phyloP scores from a whole-genome alignment of 2,329 filamentous ascomycete genomes.

The Sarocladiaceae sp. region DNA sequence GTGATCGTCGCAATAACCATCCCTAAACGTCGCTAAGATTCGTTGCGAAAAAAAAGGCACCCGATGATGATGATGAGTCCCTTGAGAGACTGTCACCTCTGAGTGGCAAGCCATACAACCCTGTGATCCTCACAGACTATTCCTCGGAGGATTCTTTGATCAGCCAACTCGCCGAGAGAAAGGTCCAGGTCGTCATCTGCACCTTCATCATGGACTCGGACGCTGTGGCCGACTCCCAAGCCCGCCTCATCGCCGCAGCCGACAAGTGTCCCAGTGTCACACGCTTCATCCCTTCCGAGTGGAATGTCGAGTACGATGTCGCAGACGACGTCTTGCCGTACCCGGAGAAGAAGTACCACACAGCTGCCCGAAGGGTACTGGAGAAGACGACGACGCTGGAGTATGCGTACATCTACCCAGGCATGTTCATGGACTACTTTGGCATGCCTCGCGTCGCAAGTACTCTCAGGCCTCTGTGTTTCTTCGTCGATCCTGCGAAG shows the following conservation, averaged over 20 bases:
- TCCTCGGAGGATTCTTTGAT: slow-evolving; percentile 16
- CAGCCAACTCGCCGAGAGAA: slow-evolving; percentile 15
- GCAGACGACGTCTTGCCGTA: slow-evolving; percentile 25
- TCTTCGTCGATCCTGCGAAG: slow-evolving; percentile 22
- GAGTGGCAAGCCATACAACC: slow-evolving; percentile 16
- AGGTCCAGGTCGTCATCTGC: slow-evolving; percentile 25
- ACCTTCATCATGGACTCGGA: slow-evolving; percentile 25
- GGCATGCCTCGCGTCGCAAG: slow-evolving; percentile 21
- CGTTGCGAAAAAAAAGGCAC: slow-evolving; percentile 1
- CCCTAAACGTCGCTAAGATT: neutral
- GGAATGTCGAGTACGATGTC: slow-evolving; percentile 30
- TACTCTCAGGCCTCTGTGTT: slow-evolving; percentile 20
- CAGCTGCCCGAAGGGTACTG: slow-evolving; percentile 20
- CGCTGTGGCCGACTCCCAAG: slow-evolving; percentile 22
- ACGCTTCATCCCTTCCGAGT: slow-evolving; percentile 31
- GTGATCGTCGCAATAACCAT: neutral
- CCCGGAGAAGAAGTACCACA: slow-evolving; percentile 24
- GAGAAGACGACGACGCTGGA: slow-evolving; percentile 24
- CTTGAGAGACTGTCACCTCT: slow-evolving; percentile 15
- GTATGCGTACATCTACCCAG: slow-evolving; percentile 26
- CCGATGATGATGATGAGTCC: slow-evolving; percentile 7
- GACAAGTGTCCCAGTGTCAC: slow-evolving; percentile 21
- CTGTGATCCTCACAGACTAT: slow-evolving; percentile 23
- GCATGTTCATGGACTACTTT: slow-evolving; percentile 32
- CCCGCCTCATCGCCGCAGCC: slow-evolving; percentile 26